phyloP scores from a whole-genome alignment of 352 stramenopile genomes.

The Phytopythium boreale region DNA sequence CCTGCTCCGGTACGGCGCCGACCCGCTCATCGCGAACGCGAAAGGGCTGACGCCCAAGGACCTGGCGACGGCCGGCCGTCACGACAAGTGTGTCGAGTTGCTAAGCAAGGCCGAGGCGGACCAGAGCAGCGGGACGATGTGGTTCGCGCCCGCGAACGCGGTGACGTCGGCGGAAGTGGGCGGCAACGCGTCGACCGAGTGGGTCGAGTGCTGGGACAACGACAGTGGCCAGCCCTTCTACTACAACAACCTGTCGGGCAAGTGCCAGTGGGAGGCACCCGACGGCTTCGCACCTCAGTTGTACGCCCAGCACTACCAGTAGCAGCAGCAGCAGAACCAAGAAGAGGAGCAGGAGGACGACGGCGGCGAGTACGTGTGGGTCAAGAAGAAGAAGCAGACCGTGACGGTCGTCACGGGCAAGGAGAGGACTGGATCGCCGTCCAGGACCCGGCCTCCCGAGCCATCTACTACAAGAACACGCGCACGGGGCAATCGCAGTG shows the following conservation, averaged over 20 bases:
- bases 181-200: conserved; percentile 15
- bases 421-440: conserved; percentile 59
- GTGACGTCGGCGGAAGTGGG: conserved; percentile 11
- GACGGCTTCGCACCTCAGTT: conserved; percentile 29
- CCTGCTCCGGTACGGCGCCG: conserved; percentile 46
- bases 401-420: conserved; percentile 62
- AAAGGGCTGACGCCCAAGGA: conserved; percentile 51
- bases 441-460: conserved; percentile 46
- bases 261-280: conserved; percentile 62
- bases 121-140: conserved; percentile 32
- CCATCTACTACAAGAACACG: conserved; percentile 76
- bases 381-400: conserved; percentile 72
- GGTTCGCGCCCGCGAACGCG: conserved; percentile 57
- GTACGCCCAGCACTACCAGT: conserved; percentile 13
- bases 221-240: conserved; percentile 54
- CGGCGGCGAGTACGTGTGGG: conserved; percentile 65
- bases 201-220: conserved; percentile 67
- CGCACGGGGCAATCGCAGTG: conserved; percentile 63
- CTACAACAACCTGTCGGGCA: conserved; percentile 72
- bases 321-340: conserved; percentile 23
- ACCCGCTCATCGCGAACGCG: conserved; percentile 41
- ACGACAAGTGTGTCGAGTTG: conserved; percentile 40
- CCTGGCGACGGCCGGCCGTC: conserved; percentile 41
- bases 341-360: conserved; percentile 31
- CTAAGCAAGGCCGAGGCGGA: conserved; percentile 43